These are phyloP conservation scores for Trifolium fragiferum DNA, from an alignment of 306 rosid genomes.

Conservation along the genomic window DNA sequence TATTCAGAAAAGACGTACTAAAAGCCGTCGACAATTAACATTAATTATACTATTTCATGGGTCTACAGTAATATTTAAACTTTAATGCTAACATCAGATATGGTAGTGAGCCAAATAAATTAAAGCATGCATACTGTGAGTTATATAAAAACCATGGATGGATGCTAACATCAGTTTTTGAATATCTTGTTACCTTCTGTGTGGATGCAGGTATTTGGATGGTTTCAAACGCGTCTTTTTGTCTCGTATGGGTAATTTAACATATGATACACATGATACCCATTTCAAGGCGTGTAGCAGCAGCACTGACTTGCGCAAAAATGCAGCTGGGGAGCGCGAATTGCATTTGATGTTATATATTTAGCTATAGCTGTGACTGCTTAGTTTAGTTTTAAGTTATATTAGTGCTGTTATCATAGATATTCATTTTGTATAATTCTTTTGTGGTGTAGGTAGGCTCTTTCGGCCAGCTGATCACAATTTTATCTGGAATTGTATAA, in stretches of 20 bases:
- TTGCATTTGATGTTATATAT: constrained; percentile 44
- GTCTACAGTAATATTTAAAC: neutral
- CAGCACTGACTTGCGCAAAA: constrained; percentile 26
- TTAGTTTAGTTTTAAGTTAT: constrained; percentile 42
- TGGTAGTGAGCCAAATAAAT: neutral
- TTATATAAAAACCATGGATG: no score
- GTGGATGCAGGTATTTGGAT: constrained; percentile 47
- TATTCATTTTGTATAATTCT: constrained; percentile 51
- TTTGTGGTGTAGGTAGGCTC: constrained; percentile 37
- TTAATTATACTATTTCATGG: neutral
- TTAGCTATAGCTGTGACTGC: constrained; percentile 39
- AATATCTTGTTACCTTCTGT: constrained; percentile 30
- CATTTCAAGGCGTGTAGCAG: constrained; percentile 4
- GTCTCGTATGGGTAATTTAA: constrained; percentile 22
- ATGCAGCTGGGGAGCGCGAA: constrained; percentile 10
- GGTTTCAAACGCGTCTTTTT: constrained; percentile 14
- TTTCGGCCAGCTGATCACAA: constrained; percentile 32
- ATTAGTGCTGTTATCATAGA: constrained; percentile 42
- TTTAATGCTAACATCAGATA: constrained; percentile 12
- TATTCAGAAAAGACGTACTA: neutral
- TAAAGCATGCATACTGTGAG: constrained; percentile 5
- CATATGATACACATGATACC: constrained; percentile 10
- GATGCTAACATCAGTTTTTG: neutral
- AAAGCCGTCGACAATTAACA: neutral
- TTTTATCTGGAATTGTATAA: constrained; percentile 35